phyloP scores from a whole-genome alignment of 192 early-diverging fungal species.

The Backusella liffmaniae region DNA sequence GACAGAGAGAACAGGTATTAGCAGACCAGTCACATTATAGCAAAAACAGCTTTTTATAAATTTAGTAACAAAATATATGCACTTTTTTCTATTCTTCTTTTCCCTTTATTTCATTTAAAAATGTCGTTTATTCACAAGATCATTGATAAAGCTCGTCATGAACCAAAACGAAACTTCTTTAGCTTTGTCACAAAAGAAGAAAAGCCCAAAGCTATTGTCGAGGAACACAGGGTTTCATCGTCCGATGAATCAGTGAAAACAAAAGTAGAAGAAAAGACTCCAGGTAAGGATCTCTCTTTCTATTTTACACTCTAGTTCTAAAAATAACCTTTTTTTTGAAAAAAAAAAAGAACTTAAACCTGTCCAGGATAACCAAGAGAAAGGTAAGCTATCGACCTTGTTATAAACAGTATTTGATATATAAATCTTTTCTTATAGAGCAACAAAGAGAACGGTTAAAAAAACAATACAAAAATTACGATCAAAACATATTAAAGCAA shows the following conservation, averaged over 20 bases:
- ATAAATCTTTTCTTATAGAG: conserved; percentile 2
- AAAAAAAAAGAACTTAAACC: neutral
- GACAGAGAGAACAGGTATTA: neutral
- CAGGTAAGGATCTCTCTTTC: neutral
- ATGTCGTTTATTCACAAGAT: conserved; percentile 14
- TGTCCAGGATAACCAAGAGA: neutral
- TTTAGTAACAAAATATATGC: neutral
- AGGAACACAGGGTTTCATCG: neutral
- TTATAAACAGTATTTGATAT: neutral
- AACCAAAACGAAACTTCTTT: neutral
- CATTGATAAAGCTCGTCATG: conserved; percentile 8
- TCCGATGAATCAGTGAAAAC: neutral
- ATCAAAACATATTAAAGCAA: conserved; percentile 21
- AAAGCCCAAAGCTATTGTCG: neutral
- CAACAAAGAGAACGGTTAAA: conserved; percentile 13
- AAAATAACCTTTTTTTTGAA: neutral
- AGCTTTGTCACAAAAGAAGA: conserved; percentile 2
- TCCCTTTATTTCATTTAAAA: neutral
- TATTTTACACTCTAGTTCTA: neutral
- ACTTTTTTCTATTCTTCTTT: neutral
- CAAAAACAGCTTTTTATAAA: neutral
- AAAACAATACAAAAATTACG: conserved; percentile 14
- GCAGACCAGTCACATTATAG: neutral
- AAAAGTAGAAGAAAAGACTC: neutral
- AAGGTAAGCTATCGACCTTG: neutral